Conservation (phyloP, 2,329 filamentous ascomycete genomes). For the Triangularia setosa region DNA sequence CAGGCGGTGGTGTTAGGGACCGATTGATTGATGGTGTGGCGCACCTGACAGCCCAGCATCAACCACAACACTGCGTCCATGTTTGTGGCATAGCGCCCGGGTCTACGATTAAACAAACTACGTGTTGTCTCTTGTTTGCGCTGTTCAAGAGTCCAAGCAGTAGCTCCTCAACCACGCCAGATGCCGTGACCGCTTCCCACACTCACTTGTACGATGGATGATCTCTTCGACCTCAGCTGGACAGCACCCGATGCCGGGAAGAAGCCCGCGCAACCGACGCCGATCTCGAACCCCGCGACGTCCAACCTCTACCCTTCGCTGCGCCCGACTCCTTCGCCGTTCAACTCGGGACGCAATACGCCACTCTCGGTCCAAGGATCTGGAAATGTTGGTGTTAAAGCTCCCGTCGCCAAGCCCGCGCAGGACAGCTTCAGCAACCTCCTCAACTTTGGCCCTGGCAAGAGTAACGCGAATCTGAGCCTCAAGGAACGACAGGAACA, state of each 20-base stretch:
- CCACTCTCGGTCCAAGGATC: conserved; percentile 51
- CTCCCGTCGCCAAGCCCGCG: conserved; percentile 44
- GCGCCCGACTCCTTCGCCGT: conserved; percentile 53
- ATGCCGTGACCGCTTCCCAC: background rate
- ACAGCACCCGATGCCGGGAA: conserved; percentile 37
- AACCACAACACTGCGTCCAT: background rate
- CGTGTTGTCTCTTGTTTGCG: background rate
- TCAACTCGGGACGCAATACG: conserved; percentile 53
- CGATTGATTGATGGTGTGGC: background rate
- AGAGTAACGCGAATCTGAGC: conserved; percentile 65
- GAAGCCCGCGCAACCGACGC: conserved; percentile 39
- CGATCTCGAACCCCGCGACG: conserved; percentile 41
- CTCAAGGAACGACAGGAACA: conserved; percentile 74
- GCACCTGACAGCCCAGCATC: background rate
- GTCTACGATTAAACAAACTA: background rate
- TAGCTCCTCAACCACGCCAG: background rate
- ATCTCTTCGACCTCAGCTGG: conserved; percentile 60
- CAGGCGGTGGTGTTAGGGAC: background rate
- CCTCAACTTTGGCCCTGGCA: conserved; percentile 59
- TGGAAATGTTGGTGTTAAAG: conserved; percentile 41
- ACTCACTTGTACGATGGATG: conserved; percentile 48
- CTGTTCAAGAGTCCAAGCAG: background rate
- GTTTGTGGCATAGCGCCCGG: background rate
- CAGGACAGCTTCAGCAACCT: conserved; percentile 77
- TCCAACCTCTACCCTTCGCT: conserved; percentile 46